Conservation (phyloP, 495 filamentous ascomycete species). For the Choiromyces venosus region DNA sequence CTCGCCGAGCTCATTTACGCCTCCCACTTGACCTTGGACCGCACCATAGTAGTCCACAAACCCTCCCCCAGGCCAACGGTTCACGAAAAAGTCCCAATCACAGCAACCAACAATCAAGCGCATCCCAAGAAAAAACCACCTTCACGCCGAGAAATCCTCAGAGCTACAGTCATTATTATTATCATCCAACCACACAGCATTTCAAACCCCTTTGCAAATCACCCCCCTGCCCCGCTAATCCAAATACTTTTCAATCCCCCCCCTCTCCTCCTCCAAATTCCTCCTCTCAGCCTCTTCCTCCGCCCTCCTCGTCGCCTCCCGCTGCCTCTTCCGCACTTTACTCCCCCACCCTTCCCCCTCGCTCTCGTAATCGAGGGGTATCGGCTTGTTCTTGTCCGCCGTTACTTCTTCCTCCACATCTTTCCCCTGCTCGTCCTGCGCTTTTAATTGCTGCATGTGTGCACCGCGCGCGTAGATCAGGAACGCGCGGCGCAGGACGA, state of each 20-base stretch:
- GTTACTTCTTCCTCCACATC: slow-evolving; percentile 18
- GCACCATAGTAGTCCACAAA: too few species aligned
- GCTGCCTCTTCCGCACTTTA: slow-evolving; percentile 10
- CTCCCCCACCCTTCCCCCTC: slow-evolving; percentile 24
- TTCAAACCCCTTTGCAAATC: neutral
- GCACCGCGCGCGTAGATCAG: slow-evolving; percentile 24
- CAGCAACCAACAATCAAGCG: too few species aligned
- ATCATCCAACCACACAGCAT: neutral
- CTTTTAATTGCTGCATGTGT: slow-evolving; percentile 24
- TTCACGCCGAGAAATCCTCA: too few species aligned
- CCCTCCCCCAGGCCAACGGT: too few species aligned
- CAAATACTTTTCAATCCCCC: slow-evolving; percentile 35
- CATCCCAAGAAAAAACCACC: too few species aligned
- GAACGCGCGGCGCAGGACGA: slow-evolving; percentile 26
- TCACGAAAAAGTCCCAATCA: too few species aligned
- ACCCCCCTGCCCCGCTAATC: slow-evolving; percentile 10
- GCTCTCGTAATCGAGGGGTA: slow-evolving; percentile 3
- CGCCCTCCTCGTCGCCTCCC: neutral
- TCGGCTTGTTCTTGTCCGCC: slow-evolving; percentile 7
- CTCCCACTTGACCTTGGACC: too few species aligned
- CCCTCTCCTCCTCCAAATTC: slow-evolving; percentile 7
- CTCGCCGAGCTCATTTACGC: too few species aligned
- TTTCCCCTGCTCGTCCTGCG: slow-evolving; percentile 15
- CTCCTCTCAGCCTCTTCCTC: slow-evolving; percentile 31
- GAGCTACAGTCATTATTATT: too few species aligned